Base-by-base conservation (phyloP, 148 eudicot species). In the Rhododendron henanense region DNA sequence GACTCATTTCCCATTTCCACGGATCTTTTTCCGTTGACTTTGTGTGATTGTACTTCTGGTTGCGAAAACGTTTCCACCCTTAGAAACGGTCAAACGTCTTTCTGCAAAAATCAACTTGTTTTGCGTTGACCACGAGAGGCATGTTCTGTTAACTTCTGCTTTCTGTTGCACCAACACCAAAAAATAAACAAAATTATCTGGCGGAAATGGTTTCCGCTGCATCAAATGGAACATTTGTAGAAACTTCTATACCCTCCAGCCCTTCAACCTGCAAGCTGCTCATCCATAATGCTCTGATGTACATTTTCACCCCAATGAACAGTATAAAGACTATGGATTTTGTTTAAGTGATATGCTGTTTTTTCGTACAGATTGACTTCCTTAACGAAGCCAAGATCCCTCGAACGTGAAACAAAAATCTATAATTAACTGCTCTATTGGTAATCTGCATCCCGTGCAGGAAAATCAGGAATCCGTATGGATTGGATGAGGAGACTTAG, bases 401-500 rank as follows among this genome's bases (percentile, higher is more conserved):
- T 53, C 55, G 44, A 18, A 28, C 5, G 0, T 53, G 67, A 67
- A 67, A 67, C 14, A 67, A 67, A 55, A 25, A 9, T 67, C 73
- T 67, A 25, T 67, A 67, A 67, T 67, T 67, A 23, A 67, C 14
- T 67, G 73, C 73, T 67, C 11, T 3, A 10, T 25, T 67, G 73
- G 73, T 10, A 65, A 65, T n/a, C 44, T 53, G 83, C 28, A 51
- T 33, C 15, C 67, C 41, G 2, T 23, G 78, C 81, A 81, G 87
- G 87, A 53, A 87, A 84, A 78, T 71, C 87, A 21, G 89, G 89
- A 41, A 75, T 87, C 19, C 59, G 21, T 28, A 19, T 87, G 87
- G 89, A 87, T 59, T 87, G 89, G 87, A 81, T 21, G 53, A 81
- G 87, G 55, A 76, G 89, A 83, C 86, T 84, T 37, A 45, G 65